Conservation (phyloP, 73 alveolate genomes). For the Breviolum minutum region DNA sequence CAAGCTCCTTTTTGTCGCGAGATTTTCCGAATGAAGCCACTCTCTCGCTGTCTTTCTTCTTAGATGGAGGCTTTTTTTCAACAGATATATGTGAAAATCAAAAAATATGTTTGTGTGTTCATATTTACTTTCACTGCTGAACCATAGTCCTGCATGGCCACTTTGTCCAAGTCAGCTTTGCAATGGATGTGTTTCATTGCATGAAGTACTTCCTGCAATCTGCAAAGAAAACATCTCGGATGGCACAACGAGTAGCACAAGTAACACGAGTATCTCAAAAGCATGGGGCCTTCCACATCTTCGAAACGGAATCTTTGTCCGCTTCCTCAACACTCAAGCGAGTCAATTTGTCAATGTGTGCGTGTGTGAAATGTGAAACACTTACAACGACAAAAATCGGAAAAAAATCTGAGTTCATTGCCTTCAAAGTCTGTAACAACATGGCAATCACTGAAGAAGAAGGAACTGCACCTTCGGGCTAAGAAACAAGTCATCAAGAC, state of each 20-base stretch:
- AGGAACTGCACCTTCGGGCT: not conserved
- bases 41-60: no score
- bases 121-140: not conserved
- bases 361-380: no score
- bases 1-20: not conserved
- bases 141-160: constrained; percentile 34
- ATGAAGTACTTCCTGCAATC: not conserved
- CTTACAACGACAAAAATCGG: not conserved
- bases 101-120: not conserved
- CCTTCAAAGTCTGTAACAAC: constrained; percentile 14
- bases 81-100: no score
- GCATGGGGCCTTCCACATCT: not conserved
- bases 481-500: no score
- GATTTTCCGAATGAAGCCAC: no score
- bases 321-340: not conserved
- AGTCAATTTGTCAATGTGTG: not conserved
- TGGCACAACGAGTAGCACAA: no score
- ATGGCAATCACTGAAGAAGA: not conserved
- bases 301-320: constrained; percentile 6
- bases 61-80: no score
- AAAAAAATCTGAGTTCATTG: not conserved
- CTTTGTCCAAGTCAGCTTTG: not conserved
- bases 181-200: constrained; percentile 28
- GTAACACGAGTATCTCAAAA: no score
- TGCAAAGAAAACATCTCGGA: no score